These are phyloP conservation scores for Eleusine indica DNA, from an alignment of 176 grass and related monocot species.

Conservation along the genomic window DNA sequence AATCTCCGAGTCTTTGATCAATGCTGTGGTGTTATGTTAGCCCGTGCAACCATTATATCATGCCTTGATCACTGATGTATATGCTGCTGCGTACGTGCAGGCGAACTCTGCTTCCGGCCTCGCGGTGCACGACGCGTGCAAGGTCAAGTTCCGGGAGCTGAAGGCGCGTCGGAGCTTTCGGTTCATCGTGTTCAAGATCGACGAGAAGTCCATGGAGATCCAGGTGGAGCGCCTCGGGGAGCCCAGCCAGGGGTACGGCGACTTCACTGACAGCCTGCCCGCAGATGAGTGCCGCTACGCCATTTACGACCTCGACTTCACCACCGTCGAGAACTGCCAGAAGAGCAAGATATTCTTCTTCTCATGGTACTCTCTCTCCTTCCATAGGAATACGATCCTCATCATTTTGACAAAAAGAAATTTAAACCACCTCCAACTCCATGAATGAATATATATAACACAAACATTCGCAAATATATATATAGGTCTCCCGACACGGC, in stretches of 20 bases:
- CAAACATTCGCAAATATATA: neutral
- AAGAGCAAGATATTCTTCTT: conserved; percentile 99
- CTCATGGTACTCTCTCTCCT: conserved; percentile 50
- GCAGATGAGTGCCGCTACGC: conserved; percentile 81
- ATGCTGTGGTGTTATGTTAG: neutral
- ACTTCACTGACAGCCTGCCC: conserved; percentile 70
- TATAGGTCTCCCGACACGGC: conserved; percentile 56
- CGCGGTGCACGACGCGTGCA: conserved; percentile 71
- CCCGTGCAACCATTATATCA: too few relatives aligned
- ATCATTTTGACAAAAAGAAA: too few relatives aligned
- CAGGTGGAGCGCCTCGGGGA: conserved; percentile 70
- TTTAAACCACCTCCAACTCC: too few relatives aligned
- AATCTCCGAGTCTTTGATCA: neutral
- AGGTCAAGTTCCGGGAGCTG: conserved; percentile 70
- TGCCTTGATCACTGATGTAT: neutral
- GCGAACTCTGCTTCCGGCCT: conserved; percentile 73
- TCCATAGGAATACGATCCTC: too few relatives aligned
- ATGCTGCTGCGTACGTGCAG: conserved; percentile 9
- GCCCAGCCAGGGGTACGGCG: conserved; percentile 56
- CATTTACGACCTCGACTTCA: conserved; percentile 85
- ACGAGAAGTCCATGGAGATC: conserved; percentile 68
- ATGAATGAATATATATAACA: too few relatives aligned
- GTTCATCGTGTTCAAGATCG: conserved; percentile 84
- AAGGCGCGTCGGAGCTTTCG: conserved; percentile 65
- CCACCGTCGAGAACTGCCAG: conserved; percentile 86